A percentile compares a stretch with the other conserved stretches of the same genome.
Evolutionary conservation across 2,329 filamentous ascomycete genomes (phyloP).

Genomic region (Pseudopithomyces maydicus): DNA sequence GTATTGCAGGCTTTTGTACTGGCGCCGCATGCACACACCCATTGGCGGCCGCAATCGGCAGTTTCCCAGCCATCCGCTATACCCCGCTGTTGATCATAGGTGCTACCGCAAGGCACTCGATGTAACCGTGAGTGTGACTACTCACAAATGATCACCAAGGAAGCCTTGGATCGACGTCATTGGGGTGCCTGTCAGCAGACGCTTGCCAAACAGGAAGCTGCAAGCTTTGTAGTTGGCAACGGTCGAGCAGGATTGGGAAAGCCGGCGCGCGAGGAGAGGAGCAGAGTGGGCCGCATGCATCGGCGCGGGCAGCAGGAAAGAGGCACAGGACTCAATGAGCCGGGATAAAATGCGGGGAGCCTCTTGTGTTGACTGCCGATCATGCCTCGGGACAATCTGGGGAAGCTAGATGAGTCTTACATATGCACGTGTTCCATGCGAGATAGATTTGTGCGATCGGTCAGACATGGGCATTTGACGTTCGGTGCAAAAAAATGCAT

Average conservation of each 20-base stretch:
- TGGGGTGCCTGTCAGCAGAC: slow-evolving; percentile 1
- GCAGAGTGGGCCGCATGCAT: slow-evolving; percentile 16
- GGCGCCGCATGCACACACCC: slow-evolving; percentile 7
- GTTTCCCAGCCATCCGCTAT: slow-evolving; percentile 22
- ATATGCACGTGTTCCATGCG: not conserved
- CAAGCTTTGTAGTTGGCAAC: not conserved
- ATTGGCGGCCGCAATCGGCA: slow-evolving; percentile 15
- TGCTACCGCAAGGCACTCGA: slow-evolving; percentile 19
- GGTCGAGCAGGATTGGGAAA: not conserved
- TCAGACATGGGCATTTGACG: no score
- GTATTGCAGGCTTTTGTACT: slow-evolving; percentile 14
- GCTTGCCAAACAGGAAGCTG: slow-evolving; percentile 7
- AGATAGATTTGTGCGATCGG: not conserved
- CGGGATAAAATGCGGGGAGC: slow-evolving; percentile 22
- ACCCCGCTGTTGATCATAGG: slow-evolving; percentile 39
- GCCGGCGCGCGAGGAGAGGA: not conserved
- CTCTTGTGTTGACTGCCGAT: slow-evolving; percentile 11
- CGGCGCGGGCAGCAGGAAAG: slow-evolving; percentile 19
- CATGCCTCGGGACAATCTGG: slow-evolving; percentile 6
- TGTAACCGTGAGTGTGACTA: slow-evolving; percentile 31
- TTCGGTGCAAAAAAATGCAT: no score
- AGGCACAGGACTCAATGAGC: slow-evolving; percentile 20
- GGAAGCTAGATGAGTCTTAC: slow-evolving; percentile 7
- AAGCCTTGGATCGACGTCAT: slow-evolving; percentile 27
- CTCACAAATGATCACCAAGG: slow-evolving; percentile 13